Percentiles rank a stretch among this genome's conserved stretches.
Evolutionary conservation across 73 alveolate species (phyloP).

Genomic region (Breviolum minutum): DNA sequence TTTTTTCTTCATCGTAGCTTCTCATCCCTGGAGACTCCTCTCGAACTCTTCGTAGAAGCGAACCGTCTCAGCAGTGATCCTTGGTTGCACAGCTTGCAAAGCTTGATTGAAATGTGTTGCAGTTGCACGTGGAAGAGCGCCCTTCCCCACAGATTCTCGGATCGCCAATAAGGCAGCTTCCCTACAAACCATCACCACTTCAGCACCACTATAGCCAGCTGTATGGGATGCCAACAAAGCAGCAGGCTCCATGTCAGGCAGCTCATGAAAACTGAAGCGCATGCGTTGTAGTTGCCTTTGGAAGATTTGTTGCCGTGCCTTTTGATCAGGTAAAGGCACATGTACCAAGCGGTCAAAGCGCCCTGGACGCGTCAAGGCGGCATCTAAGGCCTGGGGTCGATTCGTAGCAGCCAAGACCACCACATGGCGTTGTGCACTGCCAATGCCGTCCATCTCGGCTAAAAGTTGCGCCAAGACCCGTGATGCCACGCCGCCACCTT

Average conservation of each 20-base stretch:
- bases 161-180: conserved; percentile 99
- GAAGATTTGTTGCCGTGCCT: conserved; percentile 97
- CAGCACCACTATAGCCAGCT: conserved; percentile 98
- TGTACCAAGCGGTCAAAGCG: conserved; percentile 97
- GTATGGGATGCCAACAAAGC: conserved; percentile 83
- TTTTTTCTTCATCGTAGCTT: neutral
- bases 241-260: neutral
- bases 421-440: conserved; percentile 96
- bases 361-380: conserved; percentile 85
- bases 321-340: conserved; percentile 98
- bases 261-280: conserved; percentile 10
- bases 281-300: conserved; percentile 43
- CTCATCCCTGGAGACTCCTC: conserved; percentile 55
- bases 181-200: conserved; percentile 98
- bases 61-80: conserved; percentile 66
- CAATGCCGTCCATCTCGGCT: conserved; percentile 99
- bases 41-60: conserved; percentile 77
- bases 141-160: conserved; percentile 97
- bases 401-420: conserved; percentile 99
- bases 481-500: conserved; percentile 96
- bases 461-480: conserved; percentile 99
- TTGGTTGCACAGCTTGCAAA: conserved; percentile 45
- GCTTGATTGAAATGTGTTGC: conserved; percentile 46
- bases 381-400: conserved; percentile 97
- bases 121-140: conserved; percentile 46